phyloP scores from a whole-genome alignment of 371 early-diverging fungal species.

The Choanephora cucurbitarum region DNA sequence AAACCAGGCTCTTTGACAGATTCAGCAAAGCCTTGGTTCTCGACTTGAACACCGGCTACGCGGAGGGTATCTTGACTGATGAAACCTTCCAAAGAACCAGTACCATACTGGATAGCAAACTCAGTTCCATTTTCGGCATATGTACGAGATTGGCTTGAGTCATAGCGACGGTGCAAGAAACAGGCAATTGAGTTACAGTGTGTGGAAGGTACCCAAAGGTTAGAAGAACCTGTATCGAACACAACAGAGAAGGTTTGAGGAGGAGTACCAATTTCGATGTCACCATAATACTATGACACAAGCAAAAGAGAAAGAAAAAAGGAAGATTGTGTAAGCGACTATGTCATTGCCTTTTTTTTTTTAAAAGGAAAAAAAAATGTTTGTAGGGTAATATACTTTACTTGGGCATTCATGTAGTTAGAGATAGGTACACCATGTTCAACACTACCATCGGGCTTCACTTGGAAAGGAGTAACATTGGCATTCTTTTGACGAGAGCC shows the following conservation, averaged over 20 bases:
- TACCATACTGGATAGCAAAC: conserved; percentile 90
- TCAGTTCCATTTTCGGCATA: conserved; percentile 86
- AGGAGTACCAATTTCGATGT: conserved; percentile 84
- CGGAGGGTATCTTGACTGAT: conserved; percentile 79
- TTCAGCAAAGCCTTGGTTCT: conserved; percentile 85
- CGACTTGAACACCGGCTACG: conserved; percentile 69
- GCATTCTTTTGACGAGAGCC: conserved; percentile 48
- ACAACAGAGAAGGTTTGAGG: conserved; percentile 91
- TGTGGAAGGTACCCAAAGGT: conserved; percentile 97
- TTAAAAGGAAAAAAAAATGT: not conserved
- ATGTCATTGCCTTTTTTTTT: not conserved
- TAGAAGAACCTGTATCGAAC: conserved; percentile 95
- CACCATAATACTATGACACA: conserved; percentile 76
- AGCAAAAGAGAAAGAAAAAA: not conserved
- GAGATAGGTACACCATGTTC: conserved; percentile 84
- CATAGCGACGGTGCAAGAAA: conserved; percentile 83
- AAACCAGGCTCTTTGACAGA: conserved; percentile 89
- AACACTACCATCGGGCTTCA: conserved; percentile 58
- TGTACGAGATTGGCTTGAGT: conserved; percentile 69
- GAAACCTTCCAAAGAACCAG: conserved; percentile 90
- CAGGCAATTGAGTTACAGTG: conserved; percentile 93
- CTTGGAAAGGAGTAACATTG: conserved; percentile 21
- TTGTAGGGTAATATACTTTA: conserved; percentile 20
- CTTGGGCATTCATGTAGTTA: conserved; percentile 96
- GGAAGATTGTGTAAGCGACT: not conserved